These are phyloP conservation scores for Miscanthus lutarioriparius DNA, from an alignment of 176 grass and related monocot species.

Conservation along the genomic window DNA sequence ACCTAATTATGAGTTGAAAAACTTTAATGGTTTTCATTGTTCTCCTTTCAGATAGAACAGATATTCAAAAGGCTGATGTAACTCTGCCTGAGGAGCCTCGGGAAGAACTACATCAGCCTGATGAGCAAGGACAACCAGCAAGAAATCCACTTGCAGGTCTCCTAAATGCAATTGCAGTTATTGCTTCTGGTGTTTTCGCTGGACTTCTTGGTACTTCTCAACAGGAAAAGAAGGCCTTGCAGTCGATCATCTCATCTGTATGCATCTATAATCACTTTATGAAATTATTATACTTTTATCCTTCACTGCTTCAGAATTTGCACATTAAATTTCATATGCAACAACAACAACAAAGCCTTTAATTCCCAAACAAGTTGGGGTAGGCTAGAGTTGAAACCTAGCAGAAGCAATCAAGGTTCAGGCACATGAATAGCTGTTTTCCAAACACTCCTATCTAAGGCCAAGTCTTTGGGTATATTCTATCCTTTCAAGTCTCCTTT, in stretches of 20 bases:
- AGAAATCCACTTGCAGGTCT: slow-evolving; percentile 62
- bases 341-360: too few relatives aligned
- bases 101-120: slow-evolving; percentile 30
- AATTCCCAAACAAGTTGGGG: too few relatives aligned
- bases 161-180: slow-evolving; percentile 70
- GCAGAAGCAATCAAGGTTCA: too few relatives aligned
- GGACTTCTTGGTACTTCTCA: slow-evolving; percentile 75
- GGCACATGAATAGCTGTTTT: too few relatives aligned
- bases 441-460: too few relatives aligned
- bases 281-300: slow-evolving; percentile 18
- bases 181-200: slow-evolving; percentile 78
- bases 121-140: slow-evolving; percentile 39
- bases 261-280: slow-evolving; percentile 45
- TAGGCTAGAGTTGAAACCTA: too few relatives aligned
- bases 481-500: too few relatives aligned
- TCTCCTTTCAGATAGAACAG: slow-evolving; percentile 41
- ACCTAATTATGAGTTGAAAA: neutral
- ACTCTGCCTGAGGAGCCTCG: slow-evolving; percentile 31
- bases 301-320: slow-evolving; percentile 14
- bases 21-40: neutral
- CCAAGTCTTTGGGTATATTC: too few relatives aligned
- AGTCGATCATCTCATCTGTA: slow-evolving; percentile 73
- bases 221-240: slow-evolving; percentile 65
- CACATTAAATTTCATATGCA: neutral
- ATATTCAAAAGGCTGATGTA: neutral